A percentile compares a stretch with the other conserved stretches of the same genome.
These are phyloP conservation scores for Candida broadrunensis DNA, from an alignment of 805 yeast species.

Conservation along the genomic window DNA sequence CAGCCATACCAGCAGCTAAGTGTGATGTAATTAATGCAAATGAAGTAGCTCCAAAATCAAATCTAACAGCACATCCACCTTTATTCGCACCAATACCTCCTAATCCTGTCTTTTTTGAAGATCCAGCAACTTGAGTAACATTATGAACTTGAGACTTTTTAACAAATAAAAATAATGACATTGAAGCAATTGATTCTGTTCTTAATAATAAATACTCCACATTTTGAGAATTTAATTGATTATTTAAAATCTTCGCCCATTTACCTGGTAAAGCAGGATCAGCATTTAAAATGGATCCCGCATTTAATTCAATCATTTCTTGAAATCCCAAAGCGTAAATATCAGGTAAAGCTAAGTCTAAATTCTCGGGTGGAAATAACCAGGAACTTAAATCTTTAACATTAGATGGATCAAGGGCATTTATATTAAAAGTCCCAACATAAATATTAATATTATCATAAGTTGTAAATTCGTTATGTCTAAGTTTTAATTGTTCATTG, in stretches of 20 bases:
- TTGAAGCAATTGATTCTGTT: conserved; percentile 73
- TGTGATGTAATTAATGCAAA: conserved; percentile 89
- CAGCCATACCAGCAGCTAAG: conserved; percentile 86
- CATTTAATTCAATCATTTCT: conserved; percentile 89
- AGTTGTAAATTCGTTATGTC: conserved; percentile 55
- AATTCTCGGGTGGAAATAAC: conserved; percentile 71
- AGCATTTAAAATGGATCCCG: conserved; percentile 84
- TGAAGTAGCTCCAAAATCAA: conserved; percentile 74
- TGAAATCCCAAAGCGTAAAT: conserved; percentile 88
- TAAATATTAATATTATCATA: conserved; percentile 60
- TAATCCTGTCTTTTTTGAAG: conserved; percentile 90
- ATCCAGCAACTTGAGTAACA: conserved; percentile 87
- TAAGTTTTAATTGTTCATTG: conserved; percentile 53
- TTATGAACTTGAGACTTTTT: conserved; percentile 27
- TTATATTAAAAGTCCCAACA: conserved; percentile 84
- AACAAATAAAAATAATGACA: conserved; percentile 63
- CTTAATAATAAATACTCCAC: conserved; percentile 59
- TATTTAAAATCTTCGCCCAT: conserved; percentile 72
- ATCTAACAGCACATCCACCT: conserved; percentile 93
- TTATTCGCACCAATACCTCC: conserved; percentile 98
- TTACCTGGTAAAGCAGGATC: conserved; percentile 73
- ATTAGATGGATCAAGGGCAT: conserved; percentile 56
- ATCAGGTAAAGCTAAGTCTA: conserved; percentile 53
- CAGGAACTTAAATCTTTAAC: conserved; percentile 59
- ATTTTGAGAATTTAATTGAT: conserved; percentile 51